A percentile compares a stretch with the other conserved stretches of the same genome.
phyloP scores from a whole-genome alignment of 768 basidiomycete genomes.

The Mycena haematopus region DNA sequence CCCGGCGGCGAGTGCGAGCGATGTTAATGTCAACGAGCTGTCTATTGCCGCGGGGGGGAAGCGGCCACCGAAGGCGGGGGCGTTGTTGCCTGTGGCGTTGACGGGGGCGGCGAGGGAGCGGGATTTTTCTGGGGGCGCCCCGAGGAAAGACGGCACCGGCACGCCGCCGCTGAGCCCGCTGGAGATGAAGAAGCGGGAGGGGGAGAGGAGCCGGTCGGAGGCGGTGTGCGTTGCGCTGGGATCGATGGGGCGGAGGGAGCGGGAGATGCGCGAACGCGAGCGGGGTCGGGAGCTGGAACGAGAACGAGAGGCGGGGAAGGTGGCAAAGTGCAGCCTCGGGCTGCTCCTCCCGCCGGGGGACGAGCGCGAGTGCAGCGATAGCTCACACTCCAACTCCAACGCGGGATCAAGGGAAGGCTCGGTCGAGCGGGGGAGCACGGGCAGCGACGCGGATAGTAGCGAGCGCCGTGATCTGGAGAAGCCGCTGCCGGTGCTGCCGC shows the following conservation, averaged over 20 bases:
- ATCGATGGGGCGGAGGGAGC: constrained; percentile 18
- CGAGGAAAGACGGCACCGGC: neutral
- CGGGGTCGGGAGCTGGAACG: too few species aligned
- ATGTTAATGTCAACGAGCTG: constrained; percentile 1
- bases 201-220: constrained; percentile 24
- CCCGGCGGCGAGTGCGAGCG: constrained; percentile 23
- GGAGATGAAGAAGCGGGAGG: neutral
- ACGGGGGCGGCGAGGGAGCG: constrained; percentile 1
- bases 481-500: constrained; percentile 24
- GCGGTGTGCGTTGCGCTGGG: constrained; percentile 28
- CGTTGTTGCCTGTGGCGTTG: constrained; percentile 19
- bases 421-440: neutral
- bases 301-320: neutral
- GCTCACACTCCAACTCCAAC: neutral
- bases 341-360: constrained; percentile 23
- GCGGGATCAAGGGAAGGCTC: constrained; percentile 13
- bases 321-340: constrained; percentile 21
- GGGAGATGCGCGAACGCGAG: constrained; percentile 15
- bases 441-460: neutral
- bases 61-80: neutral
- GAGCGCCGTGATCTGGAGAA: constrained; percentile 6
- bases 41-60: neutral
- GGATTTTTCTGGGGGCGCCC: neutral
- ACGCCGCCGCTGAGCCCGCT: neutral
- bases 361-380: constrained; percentile 12